Conservation (phyloP, 495 filamentous ascomycete species). For the Massariosphaeria phaeospora region DNA sequence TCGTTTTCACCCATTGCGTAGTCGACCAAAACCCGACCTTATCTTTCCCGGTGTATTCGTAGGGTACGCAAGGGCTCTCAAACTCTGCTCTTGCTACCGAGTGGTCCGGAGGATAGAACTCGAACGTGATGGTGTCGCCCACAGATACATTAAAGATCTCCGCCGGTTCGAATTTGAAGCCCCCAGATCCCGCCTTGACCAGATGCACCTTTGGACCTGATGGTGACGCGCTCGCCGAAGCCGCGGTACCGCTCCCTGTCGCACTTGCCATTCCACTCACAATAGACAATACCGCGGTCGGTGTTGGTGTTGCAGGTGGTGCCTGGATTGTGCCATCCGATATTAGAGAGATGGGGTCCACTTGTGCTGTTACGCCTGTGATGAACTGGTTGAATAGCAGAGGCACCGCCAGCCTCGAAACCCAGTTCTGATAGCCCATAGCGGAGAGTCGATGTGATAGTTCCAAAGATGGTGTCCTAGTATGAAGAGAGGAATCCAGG, state of each 20-base stretch:
- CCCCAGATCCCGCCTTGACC: constrained; percentile 31
- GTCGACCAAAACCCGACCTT: constrained; percentile 49
- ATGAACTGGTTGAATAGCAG: no score
- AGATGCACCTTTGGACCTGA: constrained; percentile 19
- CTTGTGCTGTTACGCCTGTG: no score
- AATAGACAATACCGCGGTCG: not conserved
- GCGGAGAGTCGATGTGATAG: no score
- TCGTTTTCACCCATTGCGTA: constrained; percentile 39
- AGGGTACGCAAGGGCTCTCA: constrained; percentile 54
- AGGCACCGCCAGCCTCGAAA: no score
- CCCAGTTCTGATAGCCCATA: no score
- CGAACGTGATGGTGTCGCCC: constrained; percentile 46
- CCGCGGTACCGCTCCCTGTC: no score
- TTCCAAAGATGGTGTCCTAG: no score
- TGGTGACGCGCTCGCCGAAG: no score
- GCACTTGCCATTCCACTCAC: no score
- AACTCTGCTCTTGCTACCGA: constrained; percentile 55
- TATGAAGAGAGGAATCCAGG: no score
- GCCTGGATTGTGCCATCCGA: no score
- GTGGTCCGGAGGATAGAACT: constrained; percentile 57
- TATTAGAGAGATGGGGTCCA: no score
- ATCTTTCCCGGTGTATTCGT: constrained; percentile 45
- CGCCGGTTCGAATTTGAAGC: constrained; percentile 26
- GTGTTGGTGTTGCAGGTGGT: not conserved
- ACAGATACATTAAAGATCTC: constrained; percentile 23